A percentile compares a stretch with the other conserved stretches of the same genome.
phyloP scores from a whole-genome alignment of 768 basidiomycete species.

The Cystofilobasidium bisporidii region DNA sequence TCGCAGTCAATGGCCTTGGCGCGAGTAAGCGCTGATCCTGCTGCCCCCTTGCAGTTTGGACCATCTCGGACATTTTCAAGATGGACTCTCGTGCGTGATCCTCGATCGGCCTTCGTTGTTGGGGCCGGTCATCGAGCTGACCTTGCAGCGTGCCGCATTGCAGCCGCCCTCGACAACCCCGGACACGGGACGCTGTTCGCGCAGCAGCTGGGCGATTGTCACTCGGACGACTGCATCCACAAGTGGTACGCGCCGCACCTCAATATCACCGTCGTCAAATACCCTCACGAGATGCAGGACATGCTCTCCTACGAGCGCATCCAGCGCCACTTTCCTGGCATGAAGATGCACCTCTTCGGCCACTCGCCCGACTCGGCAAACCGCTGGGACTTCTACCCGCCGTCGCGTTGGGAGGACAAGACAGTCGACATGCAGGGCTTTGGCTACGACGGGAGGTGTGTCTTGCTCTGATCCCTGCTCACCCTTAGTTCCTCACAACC shows the following conservation, averaged over 20 bases:
- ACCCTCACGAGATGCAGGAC: constrained; percentile 22
- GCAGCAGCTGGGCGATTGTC: constrained; percentile 31
- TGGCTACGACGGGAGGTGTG: constrained; percentile 9
- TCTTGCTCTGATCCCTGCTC: neutral
- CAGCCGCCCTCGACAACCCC: constrained; percentile 33
- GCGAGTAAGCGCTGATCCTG: too few relatives aligned
- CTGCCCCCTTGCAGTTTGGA: too few relatives aligned
- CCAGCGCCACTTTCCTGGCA: neutral
- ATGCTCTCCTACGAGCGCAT: constrained; percentile 14
- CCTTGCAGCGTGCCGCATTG: too few relatives aligned
- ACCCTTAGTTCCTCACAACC: neutral
- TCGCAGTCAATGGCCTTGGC: too few relatives aligned
- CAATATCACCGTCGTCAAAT: constrained; percentile 26
- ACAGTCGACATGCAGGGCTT: constrained; percentile 18
- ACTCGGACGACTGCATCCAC: constrained; percentile 17
- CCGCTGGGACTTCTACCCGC: constrained; percentile 24
- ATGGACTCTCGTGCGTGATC: constrained; percentile 30
- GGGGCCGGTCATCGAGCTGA: too few relatives aligned
- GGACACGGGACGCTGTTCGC: constrained; percentile 38
- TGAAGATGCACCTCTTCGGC: constrained; percentile 26
- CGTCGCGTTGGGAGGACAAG: constrained; percentile 10
- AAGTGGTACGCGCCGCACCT: constrained; percentile 13
- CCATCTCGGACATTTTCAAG: constrained; percentile 37
- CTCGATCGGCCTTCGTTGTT: too few relatives aligned
- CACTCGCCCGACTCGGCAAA: constrained; percentile 25